Conservation (phyloP, 805 yeast species). For the Yarrowia porcina region DNA sequence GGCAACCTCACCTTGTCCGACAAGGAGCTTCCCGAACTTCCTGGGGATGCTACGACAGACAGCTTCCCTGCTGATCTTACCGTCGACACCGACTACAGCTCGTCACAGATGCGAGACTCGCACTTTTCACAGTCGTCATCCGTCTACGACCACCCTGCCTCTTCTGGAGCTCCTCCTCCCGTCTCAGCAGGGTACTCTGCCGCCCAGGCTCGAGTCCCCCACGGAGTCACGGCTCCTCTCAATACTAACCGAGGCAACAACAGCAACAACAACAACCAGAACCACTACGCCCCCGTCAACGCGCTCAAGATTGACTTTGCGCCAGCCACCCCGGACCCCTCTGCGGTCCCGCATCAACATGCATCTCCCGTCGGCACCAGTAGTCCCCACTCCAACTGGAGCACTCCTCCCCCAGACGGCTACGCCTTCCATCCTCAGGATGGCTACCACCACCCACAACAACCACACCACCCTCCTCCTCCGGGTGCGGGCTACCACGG, state of each 20-base stretch:
- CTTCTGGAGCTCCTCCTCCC: not conserved
- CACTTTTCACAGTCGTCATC: not conserved
- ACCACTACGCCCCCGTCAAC: not conserved
- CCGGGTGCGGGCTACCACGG: not conserved
- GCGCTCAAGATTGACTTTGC: slow-evolving; percentile 13
- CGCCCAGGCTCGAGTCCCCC: not conserved
- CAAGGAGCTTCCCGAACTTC: not conserved
- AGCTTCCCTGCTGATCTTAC: slow-evolving; percentile 19
- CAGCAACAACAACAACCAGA: no score
- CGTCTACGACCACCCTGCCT: not conserved
- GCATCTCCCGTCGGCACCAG: slow-evolving; percentile 25
- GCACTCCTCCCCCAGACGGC: slow-evolving; percentile 27
- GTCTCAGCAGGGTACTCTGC: not conserved
- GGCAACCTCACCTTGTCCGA: not conserved
- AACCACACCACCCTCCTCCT: not conserved
- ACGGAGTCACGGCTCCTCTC: not conserved
- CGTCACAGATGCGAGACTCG: not conserved
- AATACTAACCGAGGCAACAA: not conserved
- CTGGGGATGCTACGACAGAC: not conserved
- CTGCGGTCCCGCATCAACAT: slow-evolving; percentile 12
- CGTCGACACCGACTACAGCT: not conserved
- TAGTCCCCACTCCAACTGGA: slow-evolving; percentile 10
- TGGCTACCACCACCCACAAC: not conserved
- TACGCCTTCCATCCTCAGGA: not conserved
- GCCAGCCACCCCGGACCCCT: slow-evolving; percentile 11